Evolutionary conservation across 2,329 filamentous ascomycete genomes (phyloP).

Genomic region (Fusarium oxysporum): DNA sequence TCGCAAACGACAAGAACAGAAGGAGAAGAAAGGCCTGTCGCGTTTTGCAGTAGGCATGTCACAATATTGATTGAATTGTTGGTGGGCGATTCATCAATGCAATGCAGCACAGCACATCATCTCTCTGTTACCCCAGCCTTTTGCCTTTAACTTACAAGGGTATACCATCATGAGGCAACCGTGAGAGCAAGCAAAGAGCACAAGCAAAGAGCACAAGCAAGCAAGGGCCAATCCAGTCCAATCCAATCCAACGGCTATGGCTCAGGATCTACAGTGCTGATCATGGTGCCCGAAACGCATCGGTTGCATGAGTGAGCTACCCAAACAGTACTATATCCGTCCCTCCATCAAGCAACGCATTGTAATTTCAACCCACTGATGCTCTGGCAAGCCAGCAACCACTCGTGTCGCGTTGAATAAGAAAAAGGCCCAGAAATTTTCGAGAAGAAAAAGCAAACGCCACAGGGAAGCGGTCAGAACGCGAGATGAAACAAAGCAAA

Average conservation of each 20-base stretch:
- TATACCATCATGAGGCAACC: constrained; percentile 15
- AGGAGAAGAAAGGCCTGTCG: constrained; percentile 11
- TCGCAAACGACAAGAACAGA: constrained; percentile 23
- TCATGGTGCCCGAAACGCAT: constrained; percentile 27
- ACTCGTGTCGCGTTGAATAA: not conserved
- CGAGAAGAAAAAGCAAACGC: constrained; percentile 43
- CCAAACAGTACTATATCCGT: constrained; percentile 5
- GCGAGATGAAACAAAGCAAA: constrained; percentile 28
- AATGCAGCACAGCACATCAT: constrained; percentile 20
- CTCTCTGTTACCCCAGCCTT: constrained; percentile 5
- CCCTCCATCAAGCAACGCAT: constrained; percentile 5
- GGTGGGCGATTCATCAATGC: constrained; percentile 20
- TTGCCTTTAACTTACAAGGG: not conserved
- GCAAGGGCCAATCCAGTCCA: constrained; percentile 4
- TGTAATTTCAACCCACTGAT: not conserved
- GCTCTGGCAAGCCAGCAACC: constrained; percentile 13
- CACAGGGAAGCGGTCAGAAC: constrained; percentile 28
- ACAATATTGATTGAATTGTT: not conserved
- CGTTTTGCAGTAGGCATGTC: not conserved
- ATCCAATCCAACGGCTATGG: not conserved
- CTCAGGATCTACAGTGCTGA: constrained; percentile 24
- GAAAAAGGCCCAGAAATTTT: constrained; percentile 32
- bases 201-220: no score
- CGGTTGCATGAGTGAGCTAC: constrained; percentile 7
- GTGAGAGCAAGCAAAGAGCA: constrained; percentile 10